A percentile compares a stretch with the other conserved stretches of the same genome.
Conservation (phyloP, 768 basidiomycete species). For the Boletus barrowsii region DNA sequence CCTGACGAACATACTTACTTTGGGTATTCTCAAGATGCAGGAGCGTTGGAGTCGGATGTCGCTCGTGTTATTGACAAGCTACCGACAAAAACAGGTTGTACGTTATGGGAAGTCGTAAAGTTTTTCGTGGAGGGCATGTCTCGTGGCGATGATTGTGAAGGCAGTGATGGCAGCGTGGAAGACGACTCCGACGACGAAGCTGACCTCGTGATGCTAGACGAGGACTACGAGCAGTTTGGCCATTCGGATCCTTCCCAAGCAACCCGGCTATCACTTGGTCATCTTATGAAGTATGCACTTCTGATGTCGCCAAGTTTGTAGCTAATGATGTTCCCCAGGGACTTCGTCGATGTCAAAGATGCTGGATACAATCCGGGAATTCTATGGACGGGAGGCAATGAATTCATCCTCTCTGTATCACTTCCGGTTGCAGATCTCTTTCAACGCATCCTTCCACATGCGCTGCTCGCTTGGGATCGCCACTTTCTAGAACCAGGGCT, state of each 20-base stretch:
- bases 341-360: conserved; percentile 59
- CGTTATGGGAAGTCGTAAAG: conserved; percentile 45
- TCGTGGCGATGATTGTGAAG: conserved; percentile 35
- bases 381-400: conserved; percentile 47
- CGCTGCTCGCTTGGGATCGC: conserved; percentile 73
- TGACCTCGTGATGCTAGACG: conserved; percentile 17
- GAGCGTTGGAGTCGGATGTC: conserved; percentile 37
- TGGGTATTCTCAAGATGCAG: conserved; percentile 49
- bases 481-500: conserved; percentile 54
- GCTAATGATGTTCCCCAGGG: conserved; percentile 31
- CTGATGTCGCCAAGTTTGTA: background rate
- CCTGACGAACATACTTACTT: conserved; percentile 57
- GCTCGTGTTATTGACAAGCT: conserved; percentile 44
- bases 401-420: conserved; percentile 55
- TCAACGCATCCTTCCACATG: conserved; percentile 54
- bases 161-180: conserved; percentile 34
- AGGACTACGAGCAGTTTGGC: background rate
- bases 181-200: conserved; percentile 34
- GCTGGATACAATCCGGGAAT: conserved; percentile 59
- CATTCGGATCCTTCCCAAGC: background rate
- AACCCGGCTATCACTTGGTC: background rate
- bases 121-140: conserved; percentile 35
- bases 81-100: conserved; percentile 37
- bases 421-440: conserved; percentile 52
- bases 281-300: conserved; percentile 1